Evolutionary conservation across 164 flowering plant genomes (phyloP).

Genomic region (Saururus chinensis): DNA sequence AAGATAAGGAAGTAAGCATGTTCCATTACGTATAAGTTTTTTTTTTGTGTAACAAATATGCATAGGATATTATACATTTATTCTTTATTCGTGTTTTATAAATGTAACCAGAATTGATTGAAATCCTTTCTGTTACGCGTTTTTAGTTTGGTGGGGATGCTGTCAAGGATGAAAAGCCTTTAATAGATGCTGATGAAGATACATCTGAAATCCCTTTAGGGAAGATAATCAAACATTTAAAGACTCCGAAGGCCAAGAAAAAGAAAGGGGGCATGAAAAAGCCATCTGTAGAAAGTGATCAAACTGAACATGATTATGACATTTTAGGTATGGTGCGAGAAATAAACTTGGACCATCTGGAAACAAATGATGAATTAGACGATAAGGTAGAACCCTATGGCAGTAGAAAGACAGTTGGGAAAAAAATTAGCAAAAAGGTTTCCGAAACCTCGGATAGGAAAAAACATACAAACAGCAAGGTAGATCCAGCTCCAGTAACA

Average conservation of each 20-base stretch:
- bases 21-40: neutral
- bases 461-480: conserved; percentile 23
- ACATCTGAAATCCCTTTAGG: conserved; percentile 81
- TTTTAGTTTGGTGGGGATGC: conserved; percentile 35
- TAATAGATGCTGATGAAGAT: conserved; percentile 49
- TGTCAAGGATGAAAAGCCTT: conserved; percentile 27
- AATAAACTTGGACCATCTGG: conserved; percentile 58
- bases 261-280: conserved; percentile 33
- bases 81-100: too few relatives aligned
- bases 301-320: conserved; percentile 51
- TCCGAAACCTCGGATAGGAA: conserved; percentile 27
- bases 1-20: conserved; percentile 35
- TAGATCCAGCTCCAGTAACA: conserved; percentile 28
- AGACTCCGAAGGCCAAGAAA: conserved; percentile 42
- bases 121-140: conserved; percentile 2
- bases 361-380: conserved; percentile 1
- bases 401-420: conserved; percentile 17
- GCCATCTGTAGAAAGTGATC: conserved; percentile 22
- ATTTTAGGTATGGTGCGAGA: conserved; percentile 78
- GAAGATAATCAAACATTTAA: conserved; percentile 57
- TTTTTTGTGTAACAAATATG: too few relatives aligned
- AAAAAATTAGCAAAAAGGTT: conserved; percentile 11
- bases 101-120: neutral
- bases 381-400: conserved; percentile 27
- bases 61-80: too few relatives aligned